Evolutionary conservation across 1,284 basidiomycete species (phyloP).

Genomic region (Microbotryum lychnidis-dioicae): DNA sequence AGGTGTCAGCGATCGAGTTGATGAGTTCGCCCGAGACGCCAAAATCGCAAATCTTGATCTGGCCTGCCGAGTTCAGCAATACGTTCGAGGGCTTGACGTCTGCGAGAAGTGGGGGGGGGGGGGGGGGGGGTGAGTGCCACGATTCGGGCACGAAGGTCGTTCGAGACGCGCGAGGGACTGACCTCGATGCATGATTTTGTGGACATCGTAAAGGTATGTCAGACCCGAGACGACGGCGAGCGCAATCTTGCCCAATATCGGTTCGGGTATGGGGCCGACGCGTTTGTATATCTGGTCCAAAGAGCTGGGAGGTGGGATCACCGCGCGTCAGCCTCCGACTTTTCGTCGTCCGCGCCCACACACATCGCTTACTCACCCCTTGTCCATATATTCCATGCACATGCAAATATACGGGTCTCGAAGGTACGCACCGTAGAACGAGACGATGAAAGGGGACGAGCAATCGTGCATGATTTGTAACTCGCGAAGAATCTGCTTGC

Average conservation of each 20-base stretch:
- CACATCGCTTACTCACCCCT: conserved; percentile 40
- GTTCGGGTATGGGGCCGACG: conserved; percentile 79
- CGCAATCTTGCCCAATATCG: conserved; percentile 83
- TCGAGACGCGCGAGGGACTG: conserved; percentile 33
- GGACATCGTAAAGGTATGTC: conserved; percentile 96
- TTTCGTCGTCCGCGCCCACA: background rate
- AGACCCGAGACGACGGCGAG: conserved; percentile 86
- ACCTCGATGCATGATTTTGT: conserved; percentile 99
- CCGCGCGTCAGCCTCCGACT: background rate
- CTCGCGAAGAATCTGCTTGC: conserved; percentile 95
- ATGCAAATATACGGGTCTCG: conserved; percentile 97
- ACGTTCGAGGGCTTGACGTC: conserved; percentile 99
- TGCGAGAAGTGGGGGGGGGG: conserved; percentile 37
- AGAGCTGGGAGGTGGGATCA: conserved; percentile 40
- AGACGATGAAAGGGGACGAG: conserved; percentile 84
- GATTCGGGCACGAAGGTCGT: background rate
- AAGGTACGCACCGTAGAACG: conserved; percentile 92
- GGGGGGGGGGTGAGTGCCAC: background rate
- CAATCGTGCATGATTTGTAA: conserved; percentile 99
- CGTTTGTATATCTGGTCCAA: conserved; percentile 88
- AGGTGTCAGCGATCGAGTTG: conserved; percentile 97
- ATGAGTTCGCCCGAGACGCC: conserved; percentile 97
- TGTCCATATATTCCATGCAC: conserved; percentile 96
- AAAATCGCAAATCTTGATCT: conserved; percentile 99
- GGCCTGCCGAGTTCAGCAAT: conserved; percentile 80